Conservation (phyloP, 2,329 filamentous ascomycete genomes). For the Ascochyta fabae region DNA sequence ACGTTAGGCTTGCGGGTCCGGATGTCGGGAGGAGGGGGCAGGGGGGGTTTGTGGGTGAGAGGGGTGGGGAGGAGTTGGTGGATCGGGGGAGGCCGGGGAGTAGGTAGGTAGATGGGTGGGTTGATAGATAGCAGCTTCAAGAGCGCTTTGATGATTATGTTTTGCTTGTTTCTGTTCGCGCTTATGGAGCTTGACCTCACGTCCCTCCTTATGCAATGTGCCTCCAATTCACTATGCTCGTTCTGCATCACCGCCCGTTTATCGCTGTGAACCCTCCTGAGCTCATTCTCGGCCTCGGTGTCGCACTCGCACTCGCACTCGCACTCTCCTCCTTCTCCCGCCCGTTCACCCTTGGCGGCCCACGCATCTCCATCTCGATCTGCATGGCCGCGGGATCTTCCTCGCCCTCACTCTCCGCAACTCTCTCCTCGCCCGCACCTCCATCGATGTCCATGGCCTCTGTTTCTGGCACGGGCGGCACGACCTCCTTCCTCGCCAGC, state of each 20-base stretch:
- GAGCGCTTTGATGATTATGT: too few species aligned
- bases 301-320: neutral
- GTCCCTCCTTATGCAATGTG: neutral
- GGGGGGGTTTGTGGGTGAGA: constrained; percentile 24
- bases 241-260: constrained; percentile 32
- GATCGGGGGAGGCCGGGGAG: constrained; percentile 7
- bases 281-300: constrained; percentile 7
- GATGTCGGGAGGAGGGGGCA: constrained; percentile 3
- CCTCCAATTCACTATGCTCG: neutral
- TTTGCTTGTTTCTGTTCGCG: neutral
- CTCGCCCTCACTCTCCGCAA: constrained; percentile 34
- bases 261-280: constrained; percentile 44
- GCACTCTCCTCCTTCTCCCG: constrained; percentile 3
- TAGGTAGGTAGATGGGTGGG: neutral
- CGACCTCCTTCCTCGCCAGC: constrained; percentile 18
- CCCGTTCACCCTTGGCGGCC: constrained; percentile 28
- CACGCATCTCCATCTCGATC: constrained; percentile 50
- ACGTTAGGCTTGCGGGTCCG: constrained; percentile 39
- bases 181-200: neutral
- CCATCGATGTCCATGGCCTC: constrained; percentile 15
- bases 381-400: constrained; percentile 46
- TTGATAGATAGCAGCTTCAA: too few species aligned
- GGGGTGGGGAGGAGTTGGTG: constrained; percentile 6
- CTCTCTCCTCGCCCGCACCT: constrained; percentile 9
- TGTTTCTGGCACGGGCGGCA: constrained; percentile 11